Conservation (phyloP, 495 filamentous ascomycete species). For the Poronia punctata region DNA sequence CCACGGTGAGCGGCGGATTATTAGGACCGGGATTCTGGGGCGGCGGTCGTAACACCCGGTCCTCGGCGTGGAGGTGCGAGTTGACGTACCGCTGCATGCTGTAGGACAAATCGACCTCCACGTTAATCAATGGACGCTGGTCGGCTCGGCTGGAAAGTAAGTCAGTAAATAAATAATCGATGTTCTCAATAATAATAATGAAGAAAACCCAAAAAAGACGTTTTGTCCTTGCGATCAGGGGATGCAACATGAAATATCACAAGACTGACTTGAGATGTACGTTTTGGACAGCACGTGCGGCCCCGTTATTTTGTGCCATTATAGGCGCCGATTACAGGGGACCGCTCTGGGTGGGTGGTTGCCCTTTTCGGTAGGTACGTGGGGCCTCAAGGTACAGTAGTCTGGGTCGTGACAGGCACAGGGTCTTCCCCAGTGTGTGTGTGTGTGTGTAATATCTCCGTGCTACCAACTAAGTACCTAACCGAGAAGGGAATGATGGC, state of each 20-base stretch:
- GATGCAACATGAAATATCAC: neutral
- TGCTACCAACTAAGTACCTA: too few relatives aligned
- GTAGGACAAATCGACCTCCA: constrained; percentile 19
- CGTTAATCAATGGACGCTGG: constrained; percentile 16
- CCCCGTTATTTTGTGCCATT: constrained; percentile 10
- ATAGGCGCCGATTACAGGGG: too few relatives aligned
- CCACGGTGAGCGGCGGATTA: constrained; percentile 19
- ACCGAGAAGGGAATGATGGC: too few relatives aligned
- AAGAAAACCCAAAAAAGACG: too few relatives aligned
- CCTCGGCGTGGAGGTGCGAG: constrained; percentile 22
- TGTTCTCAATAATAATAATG: neutral
- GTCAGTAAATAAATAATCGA: neutral
- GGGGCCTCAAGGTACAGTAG: constrained; percentile 6
- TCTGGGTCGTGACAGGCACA: neutral
- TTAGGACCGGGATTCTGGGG: constrained; percentile 7
- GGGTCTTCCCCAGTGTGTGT: too few relatives aligned
- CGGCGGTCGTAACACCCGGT: constrained; percentile 14
- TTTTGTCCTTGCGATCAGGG: too few relatives aligned
- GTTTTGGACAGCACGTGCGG: constrained; percentile 20
- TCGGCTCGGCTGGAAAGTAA: constrained; percentile 12
- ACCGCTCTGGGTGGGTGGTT: constrained; percentile 9
- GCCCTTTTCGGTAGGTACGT: constrained; percentile 13
- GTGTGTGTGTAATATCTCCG: too few relatives aligned
- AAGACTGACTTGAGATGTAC: constrained; percentile 20
- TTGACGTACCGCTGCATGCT: constrained; percentile 23